phyloP scores from a whole-genome alignment of 345 rosid genomes.

The Mangifera indica region DNA sequence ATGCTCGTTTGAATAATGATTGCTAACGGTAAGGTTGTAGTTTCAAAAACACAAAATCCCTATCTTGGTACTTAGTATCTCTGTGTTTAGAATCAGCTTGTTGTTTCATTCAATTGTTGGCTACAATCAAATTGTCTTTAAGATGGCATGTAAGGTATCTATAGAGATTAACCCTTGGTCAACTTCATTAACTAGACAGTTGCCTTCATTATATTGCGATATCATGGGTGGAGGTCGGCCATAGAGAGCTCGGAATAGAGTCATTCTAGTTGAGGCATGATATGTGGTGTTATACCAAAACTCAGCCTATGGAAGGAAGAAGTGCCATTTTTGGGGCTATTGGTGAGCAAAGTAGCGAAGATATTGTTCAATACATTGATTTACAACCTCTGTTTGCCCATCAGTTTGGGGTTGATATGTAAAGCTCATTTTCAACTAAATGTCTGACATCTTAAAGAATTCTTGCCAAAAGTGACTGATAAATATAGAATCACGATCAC shows the following conservation, averaged over 20 bases:
- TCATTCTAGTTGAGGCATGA: constrained; percentile 3
- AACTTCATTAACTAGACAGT: neutral
- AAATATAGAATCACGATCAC: neutral
- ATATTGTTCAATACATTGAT: neutral
- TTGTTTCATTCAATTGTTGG: constrained; percentile 11
- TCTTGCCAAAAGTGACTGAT: constrained; percentile 1
- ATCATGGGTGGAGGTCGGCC: neutral
- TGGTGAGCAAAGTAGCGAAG: neutral
- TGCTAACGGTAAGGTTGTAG: too few relatives aligned
- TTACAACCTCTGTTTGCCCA: neutral
- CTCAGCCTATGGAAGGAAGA: constrained; percentile 10
- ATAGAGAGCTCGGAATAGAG: neutral
- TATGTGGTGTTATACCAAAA: constrained; percentile 10
- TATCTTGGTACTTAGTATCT: neutral
- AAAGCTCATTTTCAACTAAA: neutral
- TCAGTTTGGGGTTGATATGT: too few relatives aligned
- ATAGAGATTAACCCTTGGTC: neutral
- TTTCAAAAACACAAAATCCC: neutral
- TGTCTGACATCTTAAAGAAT: neutral
- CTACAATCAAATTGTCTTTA: neutral
- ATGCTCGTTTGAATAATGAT: neutral
- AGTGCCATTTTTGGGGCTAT: neutral
- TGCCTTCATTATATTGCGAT: neutral
- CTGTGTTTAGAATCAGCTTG: neutral
- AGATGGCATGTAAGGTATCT: too few relatives aligned